phyloP scores from a whole-genome alignment of 345 rosid species.

The Ceriops zippeliana region DNA sequence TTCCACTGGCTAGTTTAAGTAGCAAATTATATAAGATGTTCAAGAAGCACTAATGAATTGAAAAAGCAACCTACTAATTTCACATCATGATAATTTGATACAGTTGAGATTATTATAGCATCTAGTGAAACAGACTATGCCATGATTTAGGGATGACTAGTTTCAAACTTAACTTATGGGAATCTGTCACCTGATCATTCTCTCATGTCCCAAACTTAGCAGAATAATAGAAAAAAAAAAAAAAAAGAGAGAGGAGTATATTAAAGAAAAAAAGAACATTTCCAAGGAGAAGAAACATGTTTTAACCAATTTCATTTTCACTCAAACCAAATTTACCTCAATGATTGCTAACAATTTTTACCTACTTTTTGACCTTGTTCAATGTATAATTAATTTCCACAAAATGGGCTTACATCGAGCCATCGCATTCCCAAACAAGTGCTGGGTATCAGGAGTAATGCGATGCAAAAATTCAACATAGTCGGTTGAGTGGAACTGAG shows the following conservation, averaged over 20 bases:
- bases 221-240: not conserved
- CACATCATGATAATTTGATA: not conserved
- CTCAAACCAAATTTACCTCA: not conserved
- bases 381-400: not conserved
- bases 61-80: no score
- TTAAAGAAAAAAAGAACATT: not conserved
- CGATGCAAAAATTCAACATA: constrained; percentile 92
- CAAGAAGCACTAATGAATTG: not conserved
- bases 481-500: constrained; percentile 92
- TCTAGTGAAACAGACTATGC: not conserved
- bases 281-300: not conserved
- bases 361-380: no score
- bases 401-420: constrained; percentile 49
- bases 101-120: not conserved
- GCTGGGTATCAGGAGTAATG: constrained; percentile 67
- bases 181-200: not conserved
- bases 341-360: no score
- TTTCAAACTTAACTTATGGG: not conserved
- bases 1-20: not conserved
- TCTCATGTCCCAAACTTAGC: not conserved
- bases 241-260: no score
- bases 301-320: not conserved
- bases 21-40: not conserved
- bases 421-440: constrained; percentile 56
- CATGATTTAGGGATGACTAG: not conserved